These are phyloP conservation scores for Trypanosoma rangeli DNA, from an alignment of 208 protist species.

Conservation along the genomic window DNA sequence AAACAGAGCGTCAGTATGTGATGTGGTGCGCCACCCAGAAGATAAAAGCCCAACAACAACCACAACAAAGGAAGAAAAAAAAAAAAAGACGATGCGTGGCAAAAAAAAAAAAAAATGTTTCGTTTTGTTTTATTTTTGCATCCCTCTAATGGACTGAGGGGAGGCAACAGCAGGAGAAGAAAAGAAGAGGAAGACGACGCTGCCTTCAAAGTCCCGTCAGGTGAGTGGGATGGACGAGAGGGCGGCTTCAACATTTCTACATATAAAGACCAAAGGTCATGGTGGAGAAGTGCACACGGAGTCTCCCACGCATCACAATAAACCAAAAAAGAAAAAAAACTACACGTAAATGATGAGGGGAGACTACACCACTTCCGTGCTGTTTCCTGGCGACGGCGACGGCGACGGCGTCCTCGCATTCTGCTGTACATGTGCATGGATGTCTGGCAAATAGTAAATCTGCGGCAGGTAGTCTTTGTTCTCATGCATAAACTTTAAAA, in stretches of 20 bases:
- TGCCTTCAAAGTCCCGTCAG: background rate
- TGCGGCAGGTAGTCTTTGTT: conserved; percentile 77
- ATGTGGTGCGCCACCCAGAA: background rate
- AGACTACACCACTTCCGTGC: background rate
- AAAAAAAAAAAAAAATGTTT: background rate
- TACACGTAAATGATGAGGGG: background rate
- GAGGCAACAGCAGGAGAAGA: background rate
- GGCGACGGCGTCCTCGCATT: background rate
- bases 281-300: background rate
- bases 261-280: background rate
- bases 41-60: background rate
- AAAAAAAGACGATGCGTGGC: background rate
- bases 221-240: background rate
- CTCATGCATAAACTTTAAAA: conserved; percentile 87
- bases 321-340: background rate
- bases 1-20: too few relatives aligned
- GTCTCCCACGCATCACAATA: background rate
- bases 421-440: conserved; percentile 45
- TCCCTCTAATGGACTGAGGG: background rate
- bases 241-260: background rate
- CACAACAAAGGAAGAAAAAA: background rate
- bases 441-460: conserved; percentile 76
- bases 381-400: background rate
- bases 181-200: background rate
- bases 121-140: too few relatives aligned